Evolutionary conservation across 768 basidiomycete genomes (phyloP), one percentile per base, ranked within the genome.

Genomic region (Gelatoporia subvermispora): DNA sequence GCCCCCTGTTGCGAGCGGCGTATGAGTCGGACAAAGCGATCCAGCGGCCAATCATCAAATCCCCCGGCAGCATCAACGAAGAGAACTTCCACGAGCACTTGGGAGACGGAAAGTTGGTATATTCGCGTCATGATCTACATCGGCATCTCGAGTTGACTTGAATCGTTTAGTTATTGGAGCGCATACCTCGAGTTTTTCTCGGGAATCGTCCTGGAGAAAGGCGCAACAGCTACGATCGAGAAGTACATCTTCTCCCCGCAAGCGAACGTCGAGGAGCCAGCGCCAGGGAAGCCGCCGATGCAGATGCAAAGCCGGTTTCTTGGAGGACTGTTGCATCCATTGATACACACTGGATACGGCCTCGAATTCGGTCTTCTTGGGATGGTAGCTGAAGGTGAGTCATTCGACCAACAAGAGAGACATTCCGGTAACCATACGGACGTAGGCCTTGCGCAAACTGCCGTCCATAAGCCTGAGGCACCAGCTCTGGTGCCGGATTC

Each of bases 281-380:
- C 42, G 25, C 34, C 49, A 7, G 53, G 52, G 23, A 39, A 54
- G 44, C 70, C 76, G 22, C 80, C 79, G 0, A 36, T 49, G 41
- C 66, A 72, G 51, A 81, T 85, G 80, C 54, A 83, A 13, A 74
- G 71, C 44, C 73, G 82, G 4, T 70, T 82, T 47, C 36, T 82
- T 20, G 69, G 70, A 1, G 80, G 80, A 8, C 60, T 82, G 3
- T 22, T 85, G 7, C 85, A 87, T 57, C 78, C 82, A 0, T 49
- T 85, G 35, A 84, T 86, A 38, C 80, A 85, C 51, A 56, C 68
- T 4, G 83, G 80, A 8, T 77, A 78, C 59, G 83, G 82, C 3
- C 60, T 73, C 5, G 85, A 85, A 57, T 84, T 84, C 49, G 69
- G 72, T 17, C 53, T 82, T 11, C 73, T 76, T 15, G 84, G 82